A percentile compares a stretch with the other conserved stretches of the same genome.
Conservation (phyloP, 176 grass and related monocot species). For the Cymbopogon citratus region DNA sequence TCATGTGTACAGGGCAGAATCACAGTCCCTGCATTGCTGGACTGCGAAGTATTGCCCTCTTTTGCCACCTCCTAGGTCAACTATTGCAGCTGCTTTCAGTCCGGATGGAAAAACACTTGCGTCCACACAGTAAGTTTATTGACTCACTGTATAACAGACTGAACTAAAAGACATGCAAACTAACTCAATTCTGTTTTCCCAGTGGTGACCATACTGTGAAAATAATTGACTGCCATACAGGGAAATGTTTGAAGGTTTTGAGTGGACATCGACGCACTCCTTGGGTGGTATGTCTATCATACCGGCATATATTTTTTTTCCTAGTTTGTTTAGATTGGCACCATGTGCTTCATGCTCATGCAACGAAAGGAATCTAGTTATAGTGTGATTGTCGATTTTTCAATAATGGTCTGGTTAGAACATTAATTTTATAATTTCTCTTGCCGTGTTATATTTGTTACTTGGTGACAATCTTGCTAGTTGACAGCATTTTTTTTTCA, state of each 20-base stretch:
- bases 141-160: slow-evolving; percentile 11
- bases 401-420: not conserved
- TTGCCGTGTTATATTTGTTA: not conserved
- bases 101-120: slow-evolving; percentile 94
- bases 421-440: not conserved
- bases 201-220: slow-evolving; percentile 99
- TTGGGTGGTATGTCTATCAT: slow-evolving; percentile 85
- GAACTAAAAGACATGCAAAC: slow-evolving; percentile 16
- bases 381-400: not conserved
- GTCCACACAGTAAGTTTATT: slow-evolving; percentile 83
- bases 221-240: slow-evolving; percentile 92
- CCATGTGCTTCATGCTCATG: slow-evolving; percentile 12
- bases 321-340: not conserved
- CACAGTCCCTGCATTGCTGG: slow-evolving; percentile 69
- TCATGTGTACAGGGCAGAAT: slow-evolving; percentile 71
- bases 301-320: not conserved
- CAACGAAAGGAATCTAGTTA: not conserved
- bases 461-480: slow-evolving; percentile 3
- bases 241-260: slow-evolving; percentile 91
- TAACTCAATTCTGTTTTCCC: slow-evolving; percentile 36
- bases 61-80: slow-evolving; percentile 87
- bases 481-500: not conserved
- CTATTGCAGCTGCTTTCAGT: slow-evolving; percentile 98
- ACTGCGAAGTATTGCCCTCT: slow-evolving; percentile 92
- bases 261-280: slow-evolving; percentile 92